These are phyloP conservation scores for Pseudoperonospora humuli DNA, from an alignment of 352 stramenopile genomes.

Conservation along the genomic window DNA sequence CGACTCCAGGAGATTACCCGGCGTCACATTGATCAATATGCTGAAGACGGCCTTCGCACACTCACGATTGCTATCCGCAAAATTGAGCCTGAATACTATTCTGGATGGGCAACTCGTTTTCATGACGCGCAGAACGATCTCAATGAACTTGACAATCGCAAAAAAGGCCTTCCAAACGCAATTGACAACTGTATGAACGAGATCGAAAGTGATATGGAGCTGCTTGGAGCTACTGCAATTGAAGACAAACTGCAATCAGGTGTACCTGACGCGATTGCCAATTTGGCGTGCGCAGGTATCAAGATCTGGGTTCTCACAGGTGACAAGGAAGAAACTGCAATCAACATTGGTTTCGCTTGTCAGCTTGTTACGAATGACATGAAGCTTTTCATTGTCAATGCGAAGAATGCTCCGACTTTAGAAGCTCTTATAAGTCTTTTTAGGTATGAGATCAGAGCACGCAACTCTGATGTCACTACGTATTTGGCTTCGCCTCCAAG, in stretches of 20 bases:
- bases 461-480: constrained; percentile 24
- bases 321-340: constrained; percentile 92
- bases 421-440: constrained; percentile 32
- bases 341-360: constrained; percentile 91
- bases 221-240: constrained; percentile 88
- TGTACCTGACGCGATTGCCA: constrained; percentile 81
- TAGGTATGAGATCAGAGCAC: constrained; percentile 32
- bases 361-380: constrained; percentile 86
- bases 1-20: constrained; percentile 48
- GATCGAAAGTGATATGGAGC: constrained; percentile 72
- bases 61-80: constrained; percentile 70
- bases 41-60: constrained; percentile 76
- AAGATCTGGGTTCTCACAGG: constrained; percentile 92
- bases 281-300: constrained; percentile 81
- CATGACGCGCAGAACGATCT: constrained; percentile 64
- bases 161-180: constrained; percentile 49
- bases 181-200: constrained; percentile 69
- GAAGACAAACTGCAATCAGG: constrained; percentile 91
- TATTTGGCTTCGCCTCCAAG: constrained; percentile 36
- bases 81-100: constrained; percentile 51
- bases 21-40: constrained; percentile 67
- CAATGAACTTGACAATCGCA: constrained; percentile 77
- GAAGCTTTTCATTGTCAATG: constrained; percentile 65
- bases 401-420: constrained; percentile 46
- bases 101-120: constrained; percentile 50